Conservation (phyloP, 2,329 filamentous ascomycete species). For the Talaromyces islandicus region DNA sequence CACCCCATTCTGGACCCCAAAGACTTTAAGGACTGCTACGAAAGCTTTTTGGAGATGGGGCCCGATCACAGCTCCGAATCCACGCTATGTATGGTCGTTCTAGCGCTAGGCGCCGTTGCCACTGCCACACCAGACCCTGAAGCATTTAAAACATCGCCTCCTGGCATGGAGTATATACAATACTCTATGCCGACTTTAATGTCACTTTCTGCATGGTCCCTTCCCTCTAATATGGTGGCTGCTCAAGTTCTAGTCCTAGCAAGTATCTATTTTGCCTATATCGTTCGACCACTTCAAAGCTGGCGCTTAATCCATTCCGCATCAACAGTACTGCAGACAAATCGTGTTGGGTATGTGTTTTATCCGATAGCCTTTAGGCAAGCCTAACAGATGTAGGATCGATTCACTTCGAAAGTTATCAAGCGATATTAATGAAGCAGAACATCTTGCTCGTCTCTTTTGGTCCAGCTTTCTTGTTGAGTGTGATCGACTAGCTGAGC, state of each 20-base stretch:
- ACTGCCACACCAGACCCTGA: slow-evolving; percentile 14
- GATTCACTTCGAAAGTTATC: slow-evolving; percentile 2
- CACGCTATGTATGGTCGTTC: slow-evolving; percentile 25
- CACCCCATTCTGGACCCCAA: slow-evolving; percentile 2
- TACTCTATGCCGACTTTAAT: slow-evolving; percentile 23
- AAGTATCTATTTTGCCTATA: slow-evolving; percentile 29
- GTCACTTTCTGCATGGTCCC: slow-evolving; percentile 13
- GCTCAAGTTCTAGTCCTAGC: slow-evolving; percentile 25
- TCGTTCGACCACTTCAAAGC: slow-evolving; percentile 27
- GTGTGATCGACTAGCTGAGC: slow-evolving; percentile 25
- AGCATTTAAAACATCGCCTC: slow-evolving; percentile 14
- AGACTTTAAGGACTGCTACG: slow-evolving; percentile 16
- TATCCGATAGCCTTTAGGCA: not conserved
- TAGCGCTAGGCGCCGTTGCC: slow-evolving; percentile 22
- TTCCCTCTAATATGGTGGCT: not conserved
- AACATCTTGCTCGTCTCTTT: slow-evolving; percentile 3
- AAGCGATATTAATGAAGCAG: not conserved
- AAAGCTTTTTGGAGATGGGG: slow-evolving; percentile 15
- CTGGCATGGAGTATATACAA: slow-evolving; percentile 27
- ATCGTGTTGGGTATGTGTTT: slow-evolving; percentile 13
- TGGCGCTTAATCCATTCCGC: slow-evolving; percentile 29
- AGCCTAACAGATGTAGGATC: not conserved
- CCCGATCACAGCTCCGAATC: slow-evolving; percentile 19
- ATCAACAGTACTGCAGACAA: slow-evolving; percentile 22
- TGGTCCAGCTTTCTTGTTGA: slow-evolving; percentile 5